Conservation (phyloP, 305 asterid species). For the Fraxinus nigra region DNA sequence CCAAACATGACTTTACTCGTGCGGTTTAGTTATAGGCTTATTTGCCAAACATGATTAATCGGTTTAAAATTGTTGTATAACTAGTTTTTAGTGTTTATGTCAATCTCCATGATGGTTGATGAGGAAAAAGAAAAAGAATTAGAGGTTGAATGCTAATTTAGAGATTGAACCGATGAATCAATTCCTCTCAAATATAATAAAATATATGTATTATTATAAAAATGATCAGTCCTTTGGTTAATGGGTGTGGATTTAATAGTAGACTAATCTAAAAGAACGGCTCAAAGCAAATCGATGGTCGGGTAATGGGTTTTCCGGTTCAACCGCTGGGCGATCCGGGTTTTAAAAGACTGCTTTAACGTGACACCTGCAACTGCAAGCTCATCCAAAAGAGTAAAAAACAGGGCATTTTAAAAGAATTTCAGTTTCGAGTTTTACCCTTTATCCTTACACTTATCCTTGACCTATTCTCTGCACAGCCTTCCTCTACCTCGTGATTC, state of each 20-base stretch:
- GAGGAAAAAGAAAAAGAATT: not conserved
- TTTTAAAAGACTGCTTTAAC: not conserved
- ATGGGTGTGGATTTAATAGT: not conserved
- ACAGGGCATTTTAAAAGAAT: slow-evolving; percentile 21
- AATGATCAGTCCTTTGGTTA: not conserved
- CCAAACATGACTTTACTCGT: too few relatives aligned
- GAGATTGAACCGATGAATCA: not conserved
- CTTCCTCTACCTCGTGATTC: slow-evolving; percentile 33
- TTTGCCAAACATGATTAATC: not conserved
- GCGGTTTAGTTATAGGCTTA: too few relatives aligned
- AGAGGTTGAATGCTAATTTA: too few relatives aligned
- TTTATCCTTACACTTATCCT: not conserved
- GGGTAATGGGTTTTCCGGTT: not conserved
- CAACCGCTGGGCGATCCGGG: not conserved
- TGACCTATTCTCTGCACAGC: slow-evolving; percentile 18
- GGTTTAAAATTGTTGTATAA: too few relatives aligned
- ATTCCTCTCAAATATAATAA: not conserved
- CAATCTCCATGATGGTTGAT: not conserved
- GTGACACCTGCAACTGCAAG: not conserved
- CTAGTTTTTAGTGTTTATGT: not conserved
- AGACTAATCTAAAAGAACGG: not conserved
- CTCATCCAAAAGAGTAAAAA: slow-evolving; percentile 13
- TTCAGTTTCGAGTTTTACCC: slow-evolving; percentile 19
- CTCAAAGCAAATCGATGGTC: not conserved
- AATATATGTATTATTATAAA: too few relatives aligned